Evolutionary conservation across 345 rosid species (phyloP), one percentile per base, ranked within the genome.

Genomic region (Aethionema arabicum): DNA sequence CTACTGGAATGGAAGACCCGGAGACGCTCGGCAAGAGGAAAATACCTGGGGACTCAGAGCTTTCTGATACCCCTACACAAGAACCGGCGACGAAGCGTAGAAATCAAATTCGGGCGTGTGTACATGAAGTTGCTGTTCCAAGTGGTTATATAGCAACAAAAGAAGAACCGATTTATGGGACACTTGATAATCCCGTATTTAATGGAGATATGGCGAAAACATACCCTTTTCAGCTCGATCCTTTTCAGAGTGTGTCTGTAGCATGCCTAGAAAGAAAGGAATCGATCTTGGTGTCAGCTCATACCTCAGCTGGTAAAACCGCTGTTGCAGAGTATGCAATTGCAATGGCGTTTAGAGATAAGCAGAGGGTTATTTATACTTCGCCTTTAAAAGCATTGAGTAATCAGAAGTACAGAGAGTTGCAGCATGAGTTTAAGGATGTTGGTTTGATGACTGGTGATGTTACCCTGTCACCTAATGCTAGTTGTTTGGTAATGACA

Each of bases 381-480:
- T 93, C 99, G 0, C 99, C 99, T 0, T 76, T 93, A 80, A 93
- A 90, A 77, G 99, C 99, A 49, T 69, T 93, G 88, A 93, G 99
- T 72, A 93, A 93, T 72, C 99, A 93, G 76, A 93, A 93, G 85
- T 90, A 80, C 41, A 82, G 99, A 73, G 99, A 93, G 80, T 67
- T 93, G 36, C 92, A 87, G 45, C 96, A 85, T 35, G 99, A 93
- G 81, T 93, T 93, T 61, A 55, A 76, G 35, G 99, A 93, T 76
- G 99, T 93, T 36, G 99, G 99, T 30, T 76, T 93, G 82, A 93
- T 93, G 99, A 93, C 99, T 2, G 99, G 99, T 40, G 99, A 93
- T 68, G 99, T 93, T 10, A 93, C 99, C 37, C 76, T 93, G 40
- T 90, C 97, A 0, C 99, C 99, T 36, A 90, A 90, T 58, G 97